Conservation (phyloP, 2,329 filamentous ascomycete species). For the Penicillium sp. region DNA sequence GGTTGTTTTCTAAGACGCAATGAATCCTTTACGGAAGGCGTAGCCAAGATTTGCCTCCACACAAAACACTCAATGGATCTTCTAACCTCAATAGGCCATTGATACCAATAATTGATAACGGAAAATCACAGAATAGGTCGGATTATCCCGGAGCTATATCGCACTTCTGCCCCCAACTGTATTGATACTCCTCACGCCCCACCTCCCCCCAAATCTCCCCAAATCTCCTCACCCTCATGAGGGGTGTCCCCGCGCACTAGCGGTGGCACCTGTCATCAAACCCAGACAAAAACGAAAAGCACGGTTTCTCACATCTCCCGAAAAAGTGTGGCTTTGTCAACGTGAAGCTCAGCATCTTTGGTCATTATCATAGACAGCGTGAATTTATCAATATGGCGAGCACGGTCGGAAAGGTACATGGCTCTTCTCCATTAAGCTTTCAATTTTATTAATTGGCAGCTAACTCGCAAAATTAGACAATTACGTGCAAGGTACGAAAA, state of each 20-base stretch:
- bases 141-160: not conserved
- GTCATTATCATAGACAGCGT: not conserved
- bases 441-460: not conserved
- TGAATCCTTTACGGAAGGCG: too few relatives aligned
- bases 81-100: too few relatives aligned
- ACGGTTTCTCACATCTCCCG: not conserved
- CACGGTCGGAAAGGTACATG: conserved; percentile 60
- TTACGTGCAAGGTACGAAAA: conserved; percentile 75
- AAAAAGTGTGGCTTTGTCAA: not conserved
- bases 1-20: too few relatives aligned
- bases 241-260: not conserved
- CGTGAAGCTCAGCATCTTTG: too few relatives aligned
- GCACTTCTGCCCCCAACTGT: too few relatives aligned
- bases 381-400: conserved; percentile 50
- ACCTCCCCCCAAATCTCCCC: not conserved
- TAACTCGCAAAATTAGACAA: conserved; percentile 63
- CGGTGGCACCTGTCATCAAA: not conserved
- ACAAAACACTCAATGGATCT: too few relatives aligned
- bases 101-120: not conserved
- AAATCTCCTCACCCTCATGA: too few relatives aligned
- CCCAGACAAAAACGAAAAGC: not conserved
- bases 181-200: not conserved
- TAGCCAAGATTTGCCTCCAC: too few relatives aligned
- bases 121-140: not conserved
- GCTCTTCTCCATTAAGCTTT: not conserved